Percentiles rank a stretch among this genome's conserved stretches.
phyloP scores from a whole-genome alignment of 495 filamentous ascomycete genomes.

The Neurospora sp. region DNA sequence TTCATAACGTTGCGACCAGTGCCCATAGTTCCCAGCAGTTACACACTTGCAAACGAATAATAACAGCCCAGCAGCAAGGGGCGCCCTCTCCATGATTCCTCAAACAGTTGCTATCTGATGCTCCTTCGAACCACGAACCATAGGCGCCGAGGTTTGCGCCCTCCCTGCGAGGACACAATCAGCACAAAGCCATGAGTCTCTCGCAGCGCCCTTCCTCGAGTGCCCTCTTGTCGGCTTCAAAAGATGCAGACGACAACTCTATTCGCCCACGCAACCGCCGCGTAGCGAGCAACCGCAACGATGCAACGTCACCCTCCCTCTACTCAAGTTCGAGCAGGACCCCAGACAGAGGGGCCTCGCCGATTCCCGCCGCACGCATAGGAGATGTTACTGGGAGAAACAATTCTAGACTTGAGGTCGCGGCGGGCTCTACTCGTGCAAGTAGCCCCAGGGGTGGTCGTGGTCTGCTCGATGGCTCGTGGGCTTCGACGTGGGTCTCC shows the following conservation, averaged over 20 bases:
- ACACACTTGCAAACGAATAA: background rate
- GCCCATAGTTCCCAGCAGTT: background rate
- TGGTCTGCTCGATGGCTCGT: conserved; percentile 32
- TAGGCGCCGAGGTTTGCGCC: conserved; percentile 19
- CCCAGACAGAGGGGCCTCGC: conserved; percentile 25
- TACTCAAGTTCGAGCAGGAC: conserved; percentile 17
- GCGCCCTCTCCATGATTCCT: background rate
- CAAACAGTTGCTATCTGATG: conserved; percentile 19
- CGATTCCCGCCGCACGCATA: conserved; percentile 32
- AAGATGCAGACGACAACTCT: conserved; percentile 13
- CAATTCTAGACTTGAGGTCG: conserved; percentile 19
- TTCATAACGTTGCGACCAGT: background rate
- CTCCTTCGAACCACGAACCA: conserved; percentile 5
- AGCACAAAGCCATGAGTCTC: conserved; percentile 19
- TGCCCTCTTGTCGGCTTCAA: conserved; percentile 11
- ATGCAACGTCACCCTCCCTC: conserved; percentile 7
- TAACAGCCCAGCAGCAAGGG: background rate
- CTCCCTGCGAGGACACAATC: conserved; percentile 15
- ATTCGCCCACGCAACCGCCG: conserved; percentile 25
- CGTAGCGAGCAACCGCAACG: conserved; percentile 2
- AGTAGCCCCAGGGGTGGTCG: conserved; percentile 23
- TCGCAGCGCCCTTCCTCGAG: conserved; percentile 17
- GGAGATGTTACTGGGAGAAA: conserved; percentile 24
- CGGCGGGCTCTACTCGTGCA: conserved; percentile 16
- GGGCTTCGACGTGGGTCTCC: conserved; percentile 37